Conservation (phyloP, 2,329 filamentous ascomycete genomes). For the Coleophoma crateriformis region DNA sequence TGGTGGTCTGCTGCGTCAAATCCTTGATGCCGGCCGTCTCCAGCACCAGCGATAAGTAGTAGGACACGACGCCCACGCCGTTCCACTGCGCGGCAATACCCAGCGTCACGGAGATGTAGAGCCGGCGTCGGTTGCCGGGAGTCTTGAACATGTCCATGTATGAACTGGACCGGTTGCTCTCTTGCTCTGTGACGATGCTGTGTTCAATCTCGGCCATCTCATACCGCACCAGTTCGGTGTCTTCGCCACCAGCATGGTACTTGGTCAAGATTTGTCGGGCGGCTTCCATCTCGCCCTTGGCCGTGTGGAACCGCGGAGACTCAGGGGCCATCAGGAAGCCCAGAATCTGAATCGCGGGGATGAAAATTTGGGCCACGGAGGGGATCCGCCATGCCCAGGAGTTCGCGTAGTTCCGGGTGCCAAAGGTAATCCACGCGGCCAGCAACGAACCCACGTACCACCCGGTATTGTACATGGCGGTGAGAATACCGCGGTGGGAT, state of each 20-base stretch:
- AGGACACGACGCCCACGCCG: slow-evolving; percentile 14
- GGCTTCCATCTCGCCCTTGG: slow-evolving; percentile 43
- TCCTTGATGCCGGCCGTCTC: slow-evolving; percentile 13
- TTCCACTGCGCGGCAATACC: slow-evolving; percentile 16
- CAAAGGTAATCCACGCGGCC: slow-evolving; percentile 35
- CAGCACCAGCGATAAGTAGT: slow-evolving; percentile 31
- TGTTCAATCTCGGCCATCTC: slow-evolving; percentile 25
- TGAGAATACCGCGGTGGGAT: slow-evolving; percentile 26
- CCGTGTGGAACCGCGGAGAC: slow-evolving; percentile 54
- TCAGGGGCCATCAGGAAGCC: slow-evolving; percentile 50
- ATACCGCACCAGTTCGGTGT: slow-evolving; percentile 39
- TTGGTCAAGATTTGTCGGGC: slow-evolving; percentile 44
- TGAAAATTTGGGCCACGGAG: slow-evolving; percentile 9
- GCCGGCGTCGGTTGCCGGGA: slow-evolving; percentile 8
- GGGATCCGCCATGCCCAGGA: slow-evolving; percentile 14
- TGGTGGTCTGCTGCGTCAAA: slow-evolving; percentile 13
- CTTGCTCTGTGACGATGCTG: slow-evolving; percentile 7
- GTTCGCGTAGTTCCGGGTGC: slow-evolving; percentile 6
- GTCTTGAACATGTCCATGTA: slow-evolving; percentile 6
- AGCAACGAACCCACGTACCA: slow-evolving; percentile 29
- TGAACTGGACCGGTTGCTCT: slow-evolving; percentile 30
- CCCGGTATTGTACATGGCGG: slow-evolving; percentile 27
- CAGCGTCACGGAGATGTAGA: slow-evolving; percentile 6
- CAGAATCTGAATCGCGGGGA: slow-evolving; percentile 22
- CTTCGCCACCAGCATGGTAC: slow-evolving; percentile 49